Conservation (phyloP, 2,329 filamentous ascomycete genomes). For the Nothopassalora personata region DNA sequence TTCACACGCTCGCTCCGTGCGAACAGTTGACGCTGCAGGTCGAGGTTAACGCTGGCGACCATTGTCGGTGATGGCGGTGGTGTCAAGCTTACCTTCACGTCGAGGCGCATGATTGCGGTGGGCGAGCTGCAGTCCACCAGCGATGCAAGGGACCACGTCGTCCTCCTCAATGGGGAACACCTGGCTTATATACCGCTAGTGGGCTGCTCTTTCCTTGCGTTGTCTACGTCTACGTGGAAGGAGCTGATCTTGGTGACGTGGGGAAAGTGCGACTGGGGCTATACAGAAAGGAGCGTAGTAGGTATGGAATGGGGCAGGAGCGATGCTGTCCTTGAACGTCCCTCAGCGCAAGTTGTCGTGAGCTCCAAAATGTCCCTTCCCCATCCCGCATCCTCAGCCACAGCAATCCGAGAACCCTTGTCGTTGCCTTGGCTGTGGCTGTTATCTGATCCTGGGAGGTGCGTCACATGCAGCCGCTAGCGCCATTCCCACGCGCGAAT, state of each 20-base stretch:
- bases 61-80: conserved; percentile 2
- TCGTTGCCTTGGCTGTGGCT: background rate
- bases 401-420: background rate
- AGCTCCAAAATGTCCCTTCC: conserved; percentile 1
- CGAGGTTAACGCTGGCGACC: conserved; percentile 38
- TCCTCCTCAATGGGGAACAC: conserved; percentile 6
- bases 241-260: background rate
- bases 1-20: conserved; percentile 94
- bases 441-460: background rate
- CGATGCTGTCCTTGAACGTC: background rate
- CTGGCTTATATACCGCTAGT: conserved; percentile 1
- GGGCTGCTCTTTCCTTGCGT: background rate
- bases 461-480: background rate
- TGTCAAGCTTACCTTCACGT: conserved; percentile 50
- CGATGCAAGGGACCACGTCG: conserved; percentile 26
- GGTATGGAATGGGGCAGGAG: background rate
- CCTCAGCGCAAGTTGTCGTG: background rate
- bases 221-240: background rate
- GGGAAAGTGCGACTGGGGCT: background rate
- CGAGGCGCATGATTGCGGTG: conserved; percentile 48
- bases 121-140: background rate
- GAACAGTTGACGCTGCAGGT: conserved; percentile 68
- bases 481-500: background rate
- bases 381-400: background rate
- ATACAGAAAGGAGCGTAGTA: background rate